phyloP scores from a whole-genome alignment of 768 basidiomycete species.

The Psilocybe azurescens region DNA sequence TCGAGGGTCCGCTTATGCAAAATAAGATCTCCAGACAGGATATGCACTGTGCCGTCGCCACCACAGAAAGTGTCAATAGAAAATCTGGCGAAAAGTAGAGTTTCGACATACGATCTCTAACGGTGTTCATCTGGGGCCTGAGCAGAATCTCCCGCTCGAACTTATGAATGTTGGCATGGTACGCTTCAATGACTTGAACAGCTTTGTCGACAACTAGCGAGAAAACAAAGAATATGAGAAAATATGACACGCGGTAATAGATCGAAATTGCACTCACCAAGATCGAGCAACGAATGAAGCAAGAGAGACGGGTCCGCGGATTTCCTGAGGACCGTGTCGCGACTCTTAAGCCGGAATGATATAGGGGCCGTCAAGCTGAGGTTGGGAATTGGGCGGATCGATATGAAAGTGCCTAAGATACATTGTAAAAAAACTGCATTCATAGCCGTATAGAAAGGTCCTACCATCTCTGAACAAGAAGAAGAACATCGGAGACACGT shows the following conservation, averaged over 20 bases:
- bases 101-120: constrained; percentile 53
- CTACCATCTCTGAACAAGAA: constrained; percentile 70
- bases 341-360: constrained; percentile 56
- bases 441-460: background rate
- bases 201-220: constrained; percentile 67
- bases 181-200: constrained; percentile 71
- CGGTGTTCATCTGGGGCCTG: constrained; percentile 64
- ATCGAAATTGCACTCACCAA: constrained; percentile 35
- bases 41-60: constrained; percentile 67
- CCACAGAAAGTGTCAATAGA: background rate
- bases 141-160: constrained; percentile 66
- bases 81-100: background rate
- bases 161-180: constrained; percentile 64
- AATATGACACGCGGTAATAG: background rate
- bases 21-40: constrained; percentile 76
- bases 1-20: constrained; percentile 76
- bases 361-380: constrained; percentile 62
- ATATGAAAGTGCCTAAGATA: constrained; percentile 64
- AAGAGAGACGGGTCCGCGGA: constrained; percentile 73
- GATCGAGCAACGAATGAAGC: constrained; percentile 71
- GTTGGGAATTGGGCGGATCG: constrained; percentile 53
- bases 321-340: constrained; percentile 63
- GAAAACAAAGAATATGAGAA: background rate
- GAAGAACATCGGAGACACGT: constrained; percentile 66
- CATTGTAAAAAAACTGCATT: background rate